A percentile compares a stretch with the other conserved stretches of the same genome.
These are phyloP conservation scores for Myriosclerotinia curreyana DNA, from an alignment of 2,329 filamentous ascomycete species.

Conservation along the genomic window DNA sequence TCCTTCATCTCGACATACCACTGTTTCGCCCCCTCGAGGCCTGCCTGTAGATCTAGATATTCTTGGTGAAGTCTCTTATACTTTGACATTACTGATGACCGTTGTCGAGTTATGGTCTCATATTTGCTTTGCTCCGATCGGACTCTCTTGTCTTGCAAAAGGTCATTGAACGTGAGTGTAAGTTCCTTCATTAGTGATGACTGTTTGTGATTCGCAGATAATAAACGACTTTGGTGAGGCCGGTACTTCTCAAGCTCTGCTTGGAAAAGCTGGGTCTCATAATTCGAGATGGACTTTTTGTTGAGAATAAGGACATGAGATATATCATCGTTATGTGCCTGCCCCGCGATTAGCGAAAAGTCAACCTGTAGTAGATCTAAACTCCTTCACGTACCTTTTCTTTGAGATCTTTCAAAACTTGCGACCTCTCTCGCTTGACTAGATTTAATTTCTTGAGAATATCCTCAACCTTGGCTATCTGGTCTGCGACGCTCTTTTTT, in stretches of 20 bases:
- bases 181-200: constrained; percentile 92
- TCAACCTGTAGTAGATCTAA: background rate
- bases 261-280: constrained; percentile 89
- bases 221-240: constrained; percentile 82
- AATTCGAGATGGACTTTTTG: constrained; percentile 92
- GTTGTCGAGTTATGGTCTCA: constrained; percentile 79
- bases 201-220: constrained; percentile 96
- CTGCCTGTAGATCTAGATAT: constrained; percentile 84
- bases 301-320: constrained; percentile 96
- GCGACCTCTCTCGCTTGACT: constrained; percentile 85
- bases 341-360: constrained; percentile 23
- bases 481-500: constrained; percentile 76
- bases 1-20: constrained; percentile 98
- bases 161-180: constrained; percentile 77
- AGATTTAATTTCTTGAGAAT: constrained; percentile 86
- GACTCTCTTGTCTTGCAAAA: constrained; percentile 92
- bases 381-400: constrained; percentile 73
- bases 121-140: constrained; percentile 94
- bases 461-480: constrained; percentile 85
- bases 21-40: constrained; percentile 79
- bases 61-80: constrained; percentile 92
- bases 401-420: constrained; percentile 94
- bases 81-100: constrained; percentile 74
- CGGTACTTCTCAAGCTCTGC: constrained; percentile 97
- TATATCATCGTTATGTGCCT: constrained; percentile 96